Percentiles rank a stretch among this genome's conserved stretches.
Evolutionary conservation across 768 basidiomycete species (phyloP).

Genomic region (Tylopilus subfusipes): DNA sequence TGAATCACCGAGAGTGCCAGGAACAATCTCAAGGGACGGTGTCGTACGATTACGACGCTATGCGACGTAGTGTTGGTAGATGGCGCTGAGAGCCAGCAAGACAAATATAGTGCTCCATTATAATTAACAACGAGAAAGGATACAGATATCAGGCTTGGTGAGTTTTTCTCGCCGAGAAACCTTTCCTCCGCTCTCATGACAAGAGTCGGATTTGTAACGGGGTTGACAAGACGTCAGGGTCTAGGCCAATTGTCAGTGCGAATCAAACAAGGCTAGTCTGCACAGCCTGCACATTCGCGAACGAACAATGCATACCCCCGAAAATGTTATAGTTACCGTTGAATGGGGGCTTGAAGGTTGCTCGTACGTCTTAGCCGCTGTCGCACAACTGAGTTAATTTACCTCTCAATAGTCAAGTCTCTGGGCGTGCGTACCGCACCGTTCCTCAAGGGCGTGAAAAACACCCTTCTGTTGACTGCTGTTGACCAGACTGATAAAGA

Average conservation of each 20-base stretch:
- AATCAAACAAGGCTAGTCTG: conserved; percentile 5
- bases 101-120: conserved; percentile 32
- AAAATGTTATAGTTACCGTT: conserved; percentile 17
- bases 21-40: conserved; percentile 23
- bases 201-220: conserved; percentile 6
- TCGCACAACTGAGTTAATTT: conserved; percentile 26
- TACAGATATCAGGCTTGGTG: conserved; percentile 16
- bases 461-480: conserved; percentile 16
- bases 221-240: conserved; percentile 7
- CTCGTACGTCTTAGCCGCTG: conserved; percentile 12
- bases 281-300: conserved; percentile 6
- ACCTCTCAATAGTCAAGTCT: conserved; percentile 26
- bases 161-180: conserved; percentile 6
- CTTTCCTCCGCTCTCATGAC: conserved; percentile 8
- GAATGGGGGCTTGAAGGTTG: conserved; percentile 9
- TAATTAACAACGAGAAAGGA: conserved; percentile 33
- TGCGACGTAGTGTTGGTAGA: conserved; percentile 12
- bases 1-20: conserved; percentile 11
- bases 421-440: conserved; percentile 1
- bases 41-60: conserved; percentile 27
- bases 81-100: conserved; percentile 19
- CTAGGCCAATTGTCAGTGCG: conserved; percentile 10
- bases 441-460: conserved; percentile 13
- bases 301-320: background rate
- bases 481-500: conserved; percentile 20